A percentile compares a stretch with the other conserved stretches of the same genome.
phyloP scores from a whole-genome alignment of 352 stramenopile species.

The Globisporangium viniferum region DNA sequence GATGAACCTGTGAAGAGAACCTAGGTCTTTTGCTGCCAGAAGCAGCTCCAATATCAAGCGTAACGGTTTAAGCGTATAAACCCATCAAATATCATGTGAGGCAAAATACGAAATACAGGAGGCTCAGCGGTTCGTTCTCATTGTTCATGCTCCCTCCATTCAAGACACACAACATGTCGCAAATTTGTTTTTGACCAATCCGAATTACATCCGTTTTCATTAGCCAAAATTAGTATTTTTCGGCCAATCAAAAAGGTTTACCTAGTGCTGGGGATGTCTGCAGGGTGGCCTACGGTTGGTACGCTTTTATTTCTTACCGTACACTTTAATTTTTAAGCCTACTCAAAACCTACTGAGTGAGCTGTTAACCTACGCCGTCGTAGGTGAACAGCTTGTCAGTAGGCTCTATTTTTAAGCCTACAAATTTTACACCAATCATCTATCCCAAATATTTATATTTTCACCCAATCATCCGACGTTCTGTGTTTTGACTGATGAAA shows the following conservation, averaged over 20 bases:
- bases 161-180: not conserved
- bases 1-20: not conserved
- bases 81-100: slow-evolving; percentile 1
- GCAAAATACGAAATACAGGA: not conserved
- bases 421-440: not conserved
- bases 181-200: not conserved
- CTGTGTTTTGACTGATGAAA: not conserved
- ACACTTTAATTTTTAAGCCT: no score
- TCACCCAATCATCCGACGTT: not conserved
- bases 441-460: not conserved
- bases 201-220: no score
- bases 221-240: no score
- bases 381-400: no score
- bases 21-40: not conserved
- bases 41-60: not conserved
- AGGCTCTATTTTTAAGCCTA: no score
- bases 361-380: no score
- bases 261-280: no score
- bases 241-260: no score
- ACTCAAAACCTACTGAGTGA: no score
- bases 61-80: not conserved
- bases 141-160: not conserved
- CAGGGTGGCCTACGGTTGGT: no score
- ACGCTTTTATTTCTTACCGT: no score
- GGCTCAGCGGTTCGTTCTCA: not conserved